Evolutionary conservation across 2,329 filamentous ascomycete species (phyloP).

Genomic region (Claviceps arundinis): DNA sequence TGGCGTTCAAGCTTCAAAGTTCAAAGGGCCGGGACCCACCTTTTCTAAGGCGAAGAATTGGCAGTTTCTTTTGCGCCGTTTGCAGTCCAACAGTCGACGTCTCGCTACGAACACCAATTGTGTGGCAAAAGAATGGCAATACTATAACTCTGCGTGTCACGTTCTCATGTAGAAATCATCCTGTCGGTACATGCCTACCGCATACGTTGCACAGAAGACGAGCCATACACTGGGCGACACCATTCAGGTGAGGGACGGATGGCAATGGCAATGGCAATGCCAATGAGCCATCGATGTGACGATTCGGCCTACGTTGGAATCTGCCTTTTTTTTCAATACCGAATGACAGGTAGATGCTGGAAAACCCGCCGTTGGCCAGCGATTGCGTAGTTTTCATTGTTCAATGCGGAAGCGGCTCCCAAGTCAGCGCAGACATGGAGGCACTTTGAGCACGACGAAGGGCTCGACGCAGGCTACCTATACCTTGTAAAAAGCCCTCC

Average conservation of each 20-base stretch:
- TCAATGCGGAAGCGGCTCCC: not conserved
- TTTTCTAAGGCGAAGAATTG: not conserved
- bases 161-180: not conserved
- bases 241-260: too few relatives aligned
- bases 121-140: not conserved
- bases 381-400: too few relatives aligned
- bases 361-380: too few relatives aligned
- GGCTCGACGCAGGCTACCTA: not conserved
- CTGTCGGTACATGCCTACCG: too few relatives aligned
- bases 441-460: not conserved
- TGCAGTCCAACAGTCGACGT: not conserved
- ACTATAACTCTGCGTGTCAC: not conserved
- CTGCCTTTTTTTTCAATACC: not conserved
- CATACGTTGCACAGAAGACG: too few relatives aligned
- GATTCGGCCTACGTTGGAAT: not conserved
- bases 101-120: not conserved
- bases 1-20: slow-evolving; percentile 3
- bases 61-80: not conserved
- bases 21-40: slow-evolving; percentile 1
- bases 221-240: too few relatives aligned
- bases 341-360: not conserved
- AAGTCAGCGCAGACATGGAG: not conserved
- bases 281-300: not conserved
- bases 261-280: too few relatives aligned
- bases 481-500: not conserved